Base-by-base conservation (phyloP, 2,329 filamentous ascomycete genomes). In the Neonectria neomacrospora region DNA sequence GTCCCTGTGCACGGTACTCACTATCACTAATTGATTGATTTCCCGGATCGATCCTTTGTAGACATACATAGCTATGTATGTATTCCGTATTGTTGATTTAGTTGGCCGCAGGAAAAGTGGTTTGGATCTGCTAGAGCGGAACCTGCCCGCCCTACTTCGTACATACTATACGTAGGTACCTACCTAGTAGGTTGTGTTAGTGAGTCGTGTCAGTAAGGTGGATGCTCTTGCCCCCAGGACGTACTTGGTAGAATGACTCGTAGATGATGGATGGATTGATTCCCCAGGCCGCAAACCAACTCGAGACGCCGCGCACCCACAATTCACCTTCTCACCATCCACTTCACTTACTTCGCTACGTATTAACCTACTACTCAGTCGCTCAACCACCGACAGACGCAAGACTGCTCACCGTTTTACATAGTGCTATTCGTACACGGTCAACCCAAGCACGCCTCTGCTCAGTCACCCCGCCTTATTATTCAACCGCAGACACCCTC, bases 1-100 rank as follows among this genome's bases (percentile, higher is more conserved):
- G 61, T 52, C 67, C 57, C 39, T 57, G 54, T 47, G n/a, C 12
- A 8, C 44, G 44, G 44, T 61, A 47, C 41, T 56, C 59, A 56
- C 41, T 37, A 53, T 56, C 59, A 56, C 41, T 37, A 53, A 42
- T 56, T 55, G 61, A 50, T 52, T 54, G 61, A 50, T 52, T 54
- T 56, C 51, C 37, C 45, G 48, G 18, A 39, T 39, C 18, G 16
- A 54, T 54, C 44, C 42, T 52, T 47, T 42, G 26, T n/a, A n/a
- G n/a, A n/a, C n/a, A n/a, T n/a, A n/a, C n/a, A n/a, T n/a, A n/a
- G n/a, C n/a, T n/a, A n/a, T n/a, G n/a, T n/a, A n/a, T n/a, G n/a
- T n/a, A n/a, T n/a, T n/a, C n/a, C n/a, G n/a, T 41, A 23, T 23
- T 28, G n/a, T 41, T 48, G 26, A 30, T 48, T n/a, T 18, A 20